Percentiles rank a stretch among this genome's conserved stretches.
These are phyloP conservation scores for Magnaporthales sp. DNA, from an alignment of 2,329 filamentous ascomycete genomes.

Conservation along the genomic window DNA sequence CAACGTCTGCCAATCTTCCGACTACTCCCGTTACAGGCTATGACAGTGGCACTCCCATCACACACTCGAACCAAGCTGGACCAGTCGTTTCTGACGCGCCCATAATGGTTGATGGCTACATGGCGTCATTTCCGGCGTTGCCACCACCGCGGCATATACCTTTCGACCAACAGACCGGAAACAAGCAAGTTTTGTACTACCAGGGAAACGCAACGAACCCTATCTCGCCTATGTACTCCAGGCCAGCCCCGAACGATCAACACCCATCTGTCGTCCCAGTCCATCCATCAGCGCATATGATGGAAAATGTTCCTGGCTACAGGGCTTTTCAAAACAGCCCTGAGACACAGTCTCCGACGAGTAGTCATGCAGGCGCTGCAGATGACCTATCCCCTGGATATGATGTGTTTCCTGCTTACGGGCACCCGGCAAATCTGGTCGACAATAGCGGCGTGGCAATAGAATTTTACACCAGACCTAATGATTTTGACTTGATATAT, in stretches of 20 bases:
- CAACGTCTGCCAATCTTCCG: not conserved
- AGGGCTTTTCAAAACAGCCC: not conserved
- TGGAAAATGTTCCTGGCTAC: not conserved
- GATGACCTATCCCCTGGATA: slow-evolving; percentile 9
- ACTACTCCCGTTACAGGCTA: not conserved
- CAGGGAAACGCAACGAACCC: not conserved
- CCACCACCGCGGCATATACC: not conserved
- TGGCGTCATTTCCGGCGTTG: not conserved
- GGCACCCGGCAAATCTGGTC: slow-evolving; percentile 6
- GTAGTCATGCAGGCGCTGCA: not conserved
- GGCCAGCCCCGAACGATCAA: not conserved
- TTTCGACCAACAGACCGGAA: not conserved
- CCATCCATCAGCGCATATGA: not conserved
- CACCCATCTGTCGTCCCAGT: not conserved
- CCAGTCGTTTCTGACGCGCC: not conserved
- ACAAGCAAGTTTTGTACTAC: not conserved
- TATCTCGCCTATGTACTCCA: not conserved
- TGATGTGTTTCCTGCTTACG: slow-evolving; percentile 9
- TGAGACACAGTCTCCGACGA: not conserved
- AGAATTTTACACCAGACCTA: slow-evolving; percentile 8
- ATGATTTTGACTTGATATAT: slow-evolving; percentile 23
- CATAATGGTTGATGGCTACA: not conserved
- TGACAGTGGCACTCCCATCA: not conserved
- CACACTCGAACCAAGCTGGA: not conserved
- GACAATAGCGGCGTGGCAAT: slow-evolving; percentile 7